Base-by-base conservation (phyloP, 2,329 filamentous ascomycete species). In the Dryadomyces quercivorus region DNA sequence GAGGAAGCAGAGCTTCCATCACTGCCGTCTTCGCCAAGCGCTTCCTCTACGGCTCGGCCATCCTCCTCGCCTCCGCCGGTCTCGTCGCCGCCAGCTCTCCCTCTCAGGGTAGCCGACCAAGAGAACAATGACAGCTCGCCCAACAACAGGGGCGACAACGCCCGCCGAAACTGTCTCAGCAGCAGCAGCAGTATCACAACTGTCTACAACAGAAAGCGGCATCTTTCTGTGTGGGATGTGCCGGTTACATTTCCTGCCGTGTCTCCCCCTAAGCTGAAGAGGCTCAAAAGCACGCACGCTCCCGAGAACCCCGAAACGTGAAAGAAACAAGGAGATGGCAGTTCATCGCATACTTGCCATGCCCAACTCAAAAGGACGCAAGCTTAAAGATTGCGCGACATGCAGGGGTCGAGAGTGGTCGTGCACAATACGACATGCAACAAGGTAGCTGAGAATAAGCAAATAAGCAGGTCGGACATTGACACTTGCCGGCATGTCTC, bases 191-290 rank as follows among this genome's bases (percentile, higher is more conserved):
- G 15, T 12, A 53, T 34, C 45, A 53, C 31, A 31, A 21, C 22
- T 18, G 50, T 9, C 18, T 20, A 13, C 20, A 18, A 31, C 31
- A 50, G n/a, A 26, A 47, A 22, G 22, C 34, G 34, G 5, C 36
- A 42, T 12, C 10, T 49, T 2, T 44, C 3, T 10, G 20, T 18
- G 15, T 34, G n/a, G n/a, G 52, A 54, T 7, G 20, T 22, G 16
- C 9, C 50, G 8, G 38, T n/a, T 13, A 18, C 12, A 3, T 55
- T 49, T 38, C 46, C 56, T n/a, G 34, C 38, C 15, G 49, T 58
- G 6, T 58, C 57, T 26, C 58, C 58, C 15, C 58, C 58, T 10
- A 43, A 54, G 20, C 48, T 60, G 40, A 57, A 58, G 52, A 49
- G 58, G 21, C 18, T 22, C 6, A 44, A 18, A 34, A 50, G 40